Conservation (phyloP, 192 early-diverging fungal species). For the Gonapodya prolifera region DNA sequence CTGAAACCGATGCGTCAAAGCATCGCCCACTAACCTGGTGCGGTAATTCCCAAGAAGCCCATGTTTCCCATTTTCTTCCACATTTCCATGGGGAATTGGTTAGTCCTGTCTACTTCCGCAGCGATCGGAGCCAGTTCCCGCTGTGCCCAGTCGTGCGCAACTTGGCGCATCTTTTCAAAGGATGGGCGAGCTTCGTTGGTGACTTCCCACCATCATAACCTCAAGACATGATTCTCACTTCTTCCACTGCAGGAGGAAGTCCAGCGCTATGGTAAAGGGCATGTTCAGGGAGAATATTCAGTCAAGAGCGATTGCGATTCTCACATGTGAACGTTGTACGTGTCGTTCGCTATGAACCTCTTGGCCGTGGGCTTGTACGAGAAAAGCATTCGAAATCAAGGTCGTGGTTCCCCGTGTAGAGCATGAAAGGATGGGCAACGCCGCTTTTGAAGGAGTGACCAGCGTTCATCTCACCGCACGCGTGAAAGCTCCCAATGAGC, state of each 20-base stretch:
- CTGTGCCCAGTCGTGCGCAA: conserved; percentile 63
- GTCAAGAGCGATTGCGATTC: background rate
- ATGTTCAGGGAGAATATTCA: background rate
- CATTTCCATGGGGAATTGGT: conserved; percentile 88
- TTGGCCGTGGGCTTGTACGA: no score
- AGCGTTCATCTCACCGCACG: no score
- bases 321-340: background rate
- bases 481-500: no score
- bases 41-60: conserved; percentile 88
- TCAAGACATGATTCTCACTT: no score
- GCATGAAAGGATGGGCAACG: no score
- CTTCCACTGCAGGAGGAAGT: background rate
- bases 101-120: conserved; percentile 65
- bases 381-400: no score
- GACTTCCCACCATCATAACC: no score
- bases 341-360: background rate
- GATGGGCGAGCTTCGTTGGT: no score
- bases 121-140: conserved; percentile 74
- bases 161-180: conserved; percentile 44
- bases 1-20: background rate
- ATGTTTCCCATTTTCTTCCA: conserved; percentile 95
- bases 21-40: conserved; percentile 28
- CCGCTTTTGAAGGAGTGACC: no score
- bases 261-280: background rate
- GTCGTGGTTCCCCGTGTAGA: no score